phyloP scores from a whole-genome alignment of 352 stramenopile genomes.

The Bremia lactucae region DNA sequence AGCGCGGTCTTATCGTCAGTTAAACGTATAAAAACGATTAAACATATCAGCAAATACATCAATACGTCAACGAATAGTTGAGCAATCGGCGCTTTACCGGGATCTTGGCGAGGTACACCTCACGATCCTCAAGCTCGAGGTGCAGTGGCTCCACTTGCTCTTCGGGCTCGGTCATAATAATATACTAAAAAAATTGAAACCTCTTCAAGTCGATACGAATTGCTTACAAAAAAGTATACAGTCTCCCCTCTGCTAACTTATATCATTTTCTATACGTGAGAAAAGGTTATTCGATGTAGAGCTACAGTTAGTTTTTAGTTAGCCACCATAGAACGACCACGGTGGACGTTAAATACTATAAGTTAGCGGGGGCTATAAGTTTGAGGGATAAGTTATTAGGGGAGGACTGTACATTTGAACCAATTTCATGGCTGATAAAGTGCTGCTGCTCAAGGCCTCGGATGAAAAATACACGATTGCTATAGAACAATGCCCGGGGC shows the following conservation, averaged over 20 bases:
- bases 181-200: not conserved
- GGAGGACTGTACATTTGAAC: no score
- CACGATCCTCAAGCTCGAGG: constrained; percentile 76
- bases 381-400: no score
- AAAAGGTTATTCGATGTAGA: no score
- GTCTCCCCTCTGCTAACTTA: no score
- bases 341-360: no score
- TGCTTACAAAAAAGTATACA: no score
- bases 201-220: no score
- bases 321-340: no score
- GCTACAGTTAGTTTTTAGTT: no score
- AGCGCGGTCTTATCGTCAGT: constrained; percentile 45
- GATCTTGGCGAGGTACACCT: constrained; percentile 83
- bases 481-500: constrained; percentile 14
- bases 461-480: constrained; percentile 47
- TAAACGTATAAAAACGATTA: constrained; percentile 1
- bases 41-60: not conserved
- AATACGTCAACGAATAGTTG: no score
- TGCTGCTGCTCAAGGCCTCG: constrained; percentile 60
- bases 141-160: constrained; percentile 85
- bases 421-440: constrained; percentile 5
- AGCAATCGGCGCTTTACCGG: constrained; percentile 37
- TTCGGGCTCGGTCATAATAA: constrained; percentile 68
- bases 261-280: no score
- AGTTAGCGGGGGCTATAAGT: no score